Evolutionary conservation across 1,284 basidiomycete species (phyloP), one percentile per base, ranked within the genome.

Genomic region (Microstroma glucosiphilum): DNA sequence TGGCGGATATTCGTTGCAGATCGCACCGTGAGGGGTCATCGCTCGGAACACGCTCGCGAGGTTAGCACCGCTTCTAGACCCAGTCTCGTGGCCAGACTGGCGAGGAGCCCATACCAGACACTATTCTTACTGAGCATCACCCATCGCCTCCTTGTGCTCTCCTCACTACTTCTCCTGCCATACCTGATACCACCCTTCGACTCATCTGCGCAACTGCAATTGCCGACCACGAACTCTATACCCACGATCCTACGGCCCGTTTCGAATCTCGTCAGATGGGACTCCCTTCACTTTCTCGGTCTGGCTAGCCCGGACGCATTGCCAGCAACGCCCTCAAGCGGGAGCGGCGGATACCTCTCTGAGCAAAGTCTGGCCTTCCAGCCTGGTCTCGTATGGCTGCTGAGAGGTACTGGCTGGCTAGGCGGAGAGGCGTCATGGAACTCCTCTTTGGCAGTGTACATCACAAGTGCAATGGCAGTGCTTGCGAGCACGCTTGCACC

Each of bases 281-380:
- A 97, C 75, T 83, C 84, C 1, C 84, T 96, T 63, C 88, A 96
- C 80, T 96, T 92, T 77, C 37, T 79, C 19, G 55, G 63, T 13
- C 53, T 67, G 17, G 73, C 73, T 1, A 61, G 62, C 2, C 72
- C 61, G 9, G 30, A 40, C 8, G 25, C 63, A 17, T 67, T 30
- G 19, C 58, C 54, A 13, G 41, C 7, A 61, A 63, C 26, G 40
- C 4, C 13, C 58, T 37, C 30, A 37, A 37, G 30, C 9, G 3
- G 30, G 30, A n/a, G 61, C 40, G 80, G 85, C 17, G 75, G 75
- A 0, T 90, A 94, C 77, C 76, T 80, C 4, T 87, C 86, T 78
- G 94, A 97, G 78, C 85, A 96, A 73, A 84, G 90, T 71, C 89
- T 90, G 82, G 94, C 94, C 0, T 97, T 92, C 77, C 85, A 92